A percentile compares a stretch with the other conserved stretches of the same genome.
phyloP scores from a whole-genome alignment of 345 rosid genomes.

The Citrus unshiu region DNA sequence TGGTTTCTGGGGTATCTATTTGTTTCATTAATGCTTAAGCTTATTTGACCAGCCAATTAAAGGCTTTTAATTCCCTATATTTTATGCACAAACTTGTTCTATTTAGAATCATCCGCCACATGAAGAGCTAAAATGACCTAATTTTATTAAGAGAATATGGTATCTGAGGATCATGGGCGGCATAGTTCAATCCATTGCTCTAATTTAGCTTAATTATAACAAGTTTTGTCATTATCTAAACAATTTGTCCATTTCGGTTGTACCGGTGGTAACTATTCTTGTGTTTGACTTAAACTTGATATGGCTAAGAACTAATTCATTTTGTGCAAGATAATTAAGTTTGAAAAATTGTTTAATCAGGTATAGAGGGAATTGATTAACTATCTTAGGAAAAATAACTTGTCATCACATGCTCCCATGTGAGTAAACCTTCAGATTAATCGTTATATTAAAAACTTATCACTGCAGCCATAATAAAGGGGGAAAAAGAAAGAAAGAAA shows the following conservation, averaged over 20 bases:
- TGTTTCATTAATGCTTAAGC: slow-evolving; percentile 14
- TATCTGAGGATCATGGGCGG: background rate
- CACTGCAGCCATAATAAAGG: background rate
- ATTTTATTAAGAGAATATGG: background rate
- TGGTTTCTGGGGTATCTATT: background rate
- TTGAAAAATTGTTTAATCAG: too few species aligned
- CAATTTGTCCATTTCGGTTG: background rate
- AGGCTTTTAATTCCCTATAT: background rate
- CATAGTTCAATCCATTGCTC: background rate
- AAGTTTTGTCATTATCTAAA: slow-evolving; percentile 1
- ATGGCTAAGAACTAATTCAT: background rate
- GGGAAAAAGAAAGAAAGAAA: background rate
- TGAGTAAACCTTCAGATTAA: slow-evolving; percentile 10
- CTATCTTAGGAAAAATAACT: background rate
- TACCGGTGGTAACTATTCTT: background rate
- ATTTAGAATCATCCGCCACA: slow-evolving; percentile 13
- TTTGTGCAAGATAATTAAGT: background rate
- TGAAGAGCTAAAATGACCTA: slow-evolving; percentile 4
- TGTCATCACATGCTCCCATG: slow-evolving; percentile 24
- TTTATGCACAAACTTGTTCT: background rate
- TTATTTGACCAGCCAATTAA: slow-evolving; percentile 10
- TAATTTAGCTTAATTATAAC: background rate
- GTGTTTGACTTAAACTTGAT: background rate
- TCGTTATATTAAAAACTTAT: background rate
- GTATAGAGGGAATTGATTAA: too few species aligned